Base-by-base conservation (phyloP, 805 yeast species). In the Candida maesae region DNA sequence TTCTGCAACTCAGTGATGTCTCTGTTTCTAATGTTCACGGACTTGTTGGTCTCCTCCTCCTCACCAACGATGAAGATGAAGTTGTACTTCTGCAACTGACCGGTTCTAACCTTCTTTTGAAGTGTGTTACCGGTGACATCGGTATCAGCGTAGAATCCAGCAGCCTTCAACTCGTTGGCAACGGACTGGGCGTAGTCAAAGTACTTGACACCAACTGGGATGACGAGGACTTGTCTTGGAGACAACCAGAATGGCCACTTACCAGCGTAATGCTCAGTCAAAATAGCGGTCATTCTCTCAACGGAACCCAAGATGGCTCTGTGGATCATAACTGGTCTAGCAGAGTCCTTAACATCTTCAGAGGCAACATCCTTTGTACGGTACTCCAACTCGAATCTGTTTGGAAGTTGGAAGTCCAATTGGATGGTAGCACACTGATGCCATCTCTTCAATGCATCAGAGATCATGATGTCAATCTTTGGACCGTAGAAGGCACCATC, bases 171-270 rank as follows among this genome's bases (percentile, higher is more conserved):
- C 51, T 66, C 65, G 59, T 84, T 78, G 58, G 81, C 80, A 51
- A 93, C 84, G 55, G 78, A 71, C 65, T 83, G 81, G 32, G 98
- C 99, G 61, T 93, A 93, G 51, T 82, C 95, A 59, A 74, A 80
- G 73, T 83, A 91, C 66, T 86, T 88, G 50, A 85, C 95, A 60
- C 96, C 97, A 56, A 93, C 97, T 55, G 99, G 99, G 23, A 93
- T 93, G 58, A 93, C 95, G 56, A 91, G 73, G 44, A 91, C 78
- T 71, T 93, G 99, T 73, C 99, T 84, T 60, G 99, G 99, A n/a
- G 98, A 90, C 63, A 93, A 76, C 99, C 99, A 93, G 77, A 93
- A 87, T 60, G 99, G 99, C 99, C 99, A 93, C 66, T 89, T 93
- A 60, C 99, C 99, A 62, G 90, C 96, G 70, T 75, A 93, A 72